Evolutionary conservation across 495 filamentous ascomycete genomes (phyloP).

Genomic region (Beverwykella pulmonaria): DNA sequence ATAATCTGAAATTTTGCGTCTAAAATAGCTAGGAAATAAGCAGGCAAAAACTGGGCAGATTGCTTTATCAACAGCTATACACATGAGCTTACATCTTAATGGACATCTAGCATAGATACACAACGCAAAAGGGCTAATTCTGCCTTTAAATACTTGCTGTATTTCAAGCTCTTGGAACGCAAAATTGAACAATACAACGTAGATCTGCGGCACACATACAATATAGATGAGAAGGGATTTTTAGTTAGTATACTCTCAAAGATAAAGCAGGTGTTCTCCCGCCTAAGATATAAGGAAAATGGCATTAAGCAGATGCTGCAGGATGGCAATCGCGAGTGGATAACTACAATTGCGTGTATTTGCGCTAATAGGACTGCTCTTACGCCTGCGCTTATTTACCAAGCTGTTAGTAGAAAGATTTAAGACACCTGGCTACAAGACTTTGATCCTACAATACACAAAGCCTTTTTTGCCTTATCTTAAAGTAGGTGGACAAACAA

Average conservation of each 20-base stretch:
- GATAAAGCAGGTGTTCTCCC: slow-evolving; percentile 9
- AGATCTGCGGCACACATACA: slow-evolving; percentile 30
- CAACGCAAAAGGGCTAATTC: slow-evolving; percentile 4
- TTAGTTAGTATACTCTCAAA: slow-evolving; percentile 15
- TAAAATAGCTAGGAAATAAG: background rate
- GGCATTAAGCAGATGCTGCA: slow-evolving; percentile 15
- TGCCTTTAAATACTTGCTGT: slow-evolving; percentile 14
- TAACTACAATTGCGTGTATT: slow-evolving; percentile 30
- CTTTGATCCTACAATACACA: background rate
- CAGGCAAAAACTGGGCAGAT: background rate
- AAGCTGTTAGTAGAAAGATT: slow-evolving; percentile 6
- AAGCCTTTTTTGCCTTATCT: slow-evolving; percentile 17
- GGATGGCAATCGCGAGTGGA: slow-evolving; percentile 26
- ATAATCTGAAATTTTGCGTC: slow-evolving; percentile 15
- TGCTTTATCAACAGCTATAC: slow-evolving; percentile 9
- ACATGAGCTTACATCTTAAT: background rate
- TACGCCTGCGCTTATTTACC: slow-evolving; percentile 33
- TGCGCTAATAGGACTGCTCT: slow-evolving; percentile 30
- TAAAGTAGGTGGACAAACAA: slow-evolving; percentile 32
- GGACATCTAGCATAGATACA: slow-evolving; percentile 4
- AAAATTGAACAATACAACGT: slow-evolving; percentile 35
- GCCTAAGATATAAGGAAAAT: background rate
- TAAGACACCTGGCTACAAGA: slow-evolving; percentile 26
- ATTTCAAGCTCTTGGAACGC: slow-evolving; percentile 10
- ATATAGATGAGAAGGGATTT: slow-evolving; percentile 42